Conservation (phyloP, 1,139 yeast species). For the Saccharomyces hybrid region DNA sequence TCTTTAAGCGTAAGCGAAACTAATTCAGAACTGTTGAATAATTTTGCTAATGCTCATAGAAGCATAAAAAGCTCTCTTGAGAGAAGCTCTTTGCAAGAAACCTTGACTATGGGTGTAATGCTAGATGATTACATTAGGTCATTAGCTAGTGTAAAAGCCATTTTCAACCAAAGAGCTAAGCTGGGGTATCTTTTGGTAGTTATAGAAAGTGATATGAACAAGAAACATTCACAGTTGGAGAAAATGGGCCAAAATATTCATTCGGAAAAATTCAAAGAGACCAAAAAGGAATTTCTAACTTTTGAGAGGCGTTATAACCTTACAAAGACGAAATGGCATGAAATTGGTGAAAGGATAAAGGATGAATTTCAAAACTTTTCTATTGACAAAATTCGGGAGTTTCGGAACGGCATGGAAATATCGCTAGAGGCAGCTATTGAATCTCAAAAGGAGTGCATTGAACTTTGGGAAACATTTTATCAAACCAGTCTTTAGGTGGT, state of each 20-base stretch:
- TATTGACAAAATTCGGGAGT: constrained; percentile 70
- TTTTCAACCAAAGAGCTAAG: constrained; percentile 69
- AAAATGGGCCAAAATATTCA: constrained; percentile 45
- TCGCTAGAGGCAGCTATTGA: constrained; percentile 87
- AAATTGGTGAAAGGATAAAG: constrained; percentile 57
- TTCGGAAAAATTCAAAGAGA: constrained; percentile 49
- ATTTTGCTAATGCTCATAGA: constrained; percentile 65
- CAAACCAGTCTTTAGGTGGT: constrained; percentile 23
- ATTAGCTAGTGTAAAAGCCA: constrained; percentile 66
- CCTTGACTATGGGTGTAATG: constrained; percentile 77
- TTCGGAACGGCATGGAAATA: constrained; percentile 83
- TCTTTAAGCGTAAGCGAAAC: constrained; percentile 67
- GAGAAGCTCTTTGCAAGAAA: constrained; percentile 77
- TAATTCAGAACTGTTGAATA: constrained; percentile 51
- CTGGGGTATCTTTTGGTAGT: constrained; percentile 54
- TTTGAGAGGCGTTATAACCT: constrained; percentile 26
- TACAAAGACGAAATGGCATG: constrained; percentile 46
- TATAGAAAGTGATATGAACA: constrained; percentile 43
- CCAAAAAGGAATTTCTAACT: constrained; percentile 51
- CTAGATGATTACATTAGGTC: constrained; percentile 80
- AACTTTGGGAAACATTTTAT: constrained; percentile 87
- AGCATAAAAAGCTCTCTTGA: constrained; percentile 69
- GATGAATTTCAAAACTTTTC: constrained; percentile 65
- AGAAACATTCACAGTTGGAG: constrained; percentile 43
- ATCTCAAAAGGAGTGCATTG: constrained; percentile 90